Conservation (phyloP, 1,284 basidiomycete genomes). For the Boletus mariae region DNA sequence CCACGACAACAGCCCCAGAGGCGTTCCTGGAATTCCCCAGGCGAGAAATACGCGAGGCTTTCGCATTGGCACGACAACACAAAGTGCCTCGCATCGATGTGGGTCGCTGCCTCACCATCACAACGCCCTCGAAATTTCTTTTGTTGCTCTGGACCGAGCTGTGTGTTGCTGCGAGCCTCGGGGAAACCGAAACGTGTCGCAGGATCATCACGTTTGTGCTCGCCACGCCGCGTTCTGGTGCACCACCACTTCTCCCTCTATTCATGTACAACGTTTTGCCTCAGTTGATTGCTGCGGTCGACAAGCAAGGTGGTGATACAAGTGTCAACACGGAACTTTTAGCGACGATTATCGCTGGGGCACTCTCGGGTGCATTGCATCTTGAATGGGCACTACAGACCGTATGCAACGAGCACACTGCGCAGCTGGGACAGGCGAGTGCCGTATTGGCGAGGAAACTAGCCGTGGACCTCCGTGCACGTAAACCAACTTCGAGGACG, state of each 20-base stretch:
- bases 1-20: slow-evolving; percentile 19
- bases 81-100: slow-evolving; percentile 64
- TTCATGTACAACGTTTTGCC: slow-evolving; percentile 67
- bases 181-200: slow-evolving; percentile 55
- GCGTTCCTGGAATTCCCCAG: slow-evolving; percentile 46
- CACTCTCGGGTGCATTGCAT: slow-evolving; percentile 61
- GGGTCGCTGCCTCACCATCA: slow-evolving; percentile 54
- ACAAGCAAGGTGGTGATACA: slow-evolving; percentile 52
- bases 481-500: slow-evolving; percentile 47
- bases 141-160: slow-evolving; percentile 62
- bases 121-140: slow-evolving; percentile 57
- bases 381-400: slow-evolving; percentile 63
- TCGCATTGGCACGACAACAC: slow-evolving; percentile 51
- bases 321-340: slow-evolving; percentile 57
- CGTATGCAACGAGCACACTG: slow-evolving; percentile 45
- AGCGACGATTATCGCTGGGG: slow-evolving; percentile 56
- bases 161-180: slow-evolving; percentile 44
- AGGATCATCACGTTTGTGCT: slow-evolving; percentile 64
- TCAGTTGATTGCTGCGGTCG: slow-evolving; percentile 51
- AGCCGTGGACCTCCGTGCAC: slow-evolving; percentile 51
- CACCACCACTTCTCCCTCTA: slow-evolving; percentile 65
- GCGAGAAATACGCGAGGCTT: slow-evolving; percentile 50
- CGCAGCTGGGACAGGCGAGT: slow-evolving; percentile 57
- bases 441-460: slow-evolving; percentile 60
- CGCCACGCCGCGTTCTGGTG: slow-evolving; percentile 49